phyloP scores from a whole-genome alignment of 225 moss, liverwort and hornwort genomes.

The Ulota crispa region DNA sequence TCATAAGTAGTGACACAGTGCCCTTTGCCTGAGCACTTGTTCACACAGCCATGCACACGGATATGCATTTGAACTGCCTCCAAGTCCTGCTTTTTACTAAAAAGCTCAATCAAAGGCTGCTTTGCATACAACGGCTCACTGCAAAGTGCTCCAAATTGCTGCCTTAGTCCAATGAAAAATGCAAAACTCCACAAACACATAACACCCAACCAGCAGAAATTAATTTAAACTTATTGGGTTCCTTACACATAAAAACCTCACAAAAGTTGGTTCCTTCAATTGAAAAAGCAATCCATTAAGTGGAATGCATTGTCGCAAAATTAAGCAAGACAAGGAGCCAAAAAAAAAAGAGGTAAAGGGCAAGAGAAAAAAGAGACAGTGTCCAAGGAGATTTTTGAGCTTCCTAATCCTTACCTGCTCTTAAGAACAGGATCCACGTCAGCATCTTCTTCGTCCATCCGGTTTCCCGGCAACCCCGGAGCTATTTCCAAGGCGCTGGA shows the following conservation, averaged over 20 bases:
- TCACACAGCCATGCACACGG: conserved; percentile 69
- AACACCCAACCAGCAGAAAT: too few relatives aligned
- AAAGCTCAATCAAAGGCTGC: conserved; percentile 12
- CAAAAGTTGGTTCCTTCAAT: too few relatives aligned
- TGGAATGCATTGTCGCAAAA: too few relatives aligned
- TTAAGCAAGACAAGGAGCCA: too few relatives aligned
- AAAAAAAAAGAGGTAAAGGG: too few relatives aligned
- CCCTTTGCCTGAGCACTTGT: conserved; percentile 76
- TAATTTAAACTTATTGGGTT: too few relatives aligned
- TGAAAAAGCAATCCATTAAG: too few relatives aligned
- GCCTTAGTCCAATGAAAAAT: background rate
- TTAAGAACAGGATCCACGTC: background rate
- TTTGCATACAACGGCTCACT: background rate
- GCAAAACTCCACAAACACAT: background rate
- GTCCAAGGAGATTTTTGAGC: too few relatives aligned
- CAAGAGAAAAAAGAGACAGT: too few relatives aligned
- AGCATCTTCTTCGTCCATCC: background rate
- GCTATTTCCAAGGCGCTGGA: background rate
- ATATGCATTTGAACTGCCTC: conserved; percentile 48
- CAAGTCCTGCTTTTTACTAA: background rate
- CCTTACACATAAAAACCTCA: too few relatives aligned
- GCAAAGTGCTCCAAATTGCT: conserved; percentile 14
- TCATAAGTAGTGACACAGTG: conserved; percentile 64
- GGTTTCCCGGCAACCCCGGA: background rate
- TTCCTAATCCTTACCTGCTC: background rate